These are phyloP conservation scores for Volvox carteri DNA, from an alignment of 163 green algal species.

Conservation along the genomic window DNA sequence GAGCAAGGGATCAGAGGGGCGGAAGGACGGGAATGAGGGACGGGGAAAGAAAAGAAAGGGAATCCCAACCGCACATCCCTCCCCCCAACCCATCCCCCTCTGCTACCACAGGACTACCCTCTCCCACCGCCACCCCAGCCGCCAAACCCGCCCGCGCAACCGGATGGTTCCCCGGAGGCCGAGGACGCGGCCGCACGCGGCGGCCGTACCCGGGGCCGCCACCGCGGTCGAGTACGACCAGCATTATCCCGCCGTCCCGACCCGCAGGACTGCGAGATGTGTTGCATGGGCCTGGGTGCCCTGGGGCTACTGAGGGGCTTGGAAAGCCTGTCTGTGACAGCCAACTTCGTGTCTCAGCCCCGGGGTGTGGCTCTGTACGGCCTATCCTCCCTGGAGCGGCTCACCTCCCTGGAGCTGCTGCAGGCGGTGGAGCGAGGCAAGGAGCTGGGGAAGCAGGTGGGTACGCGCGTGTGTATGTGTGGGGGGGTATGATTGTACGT, in stretches of 20 bases:
- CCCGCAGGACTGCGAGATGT: background rate
- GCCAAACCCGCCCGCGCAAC: no score
- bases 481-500: no score
- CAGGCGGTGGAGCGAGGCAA: background rate
- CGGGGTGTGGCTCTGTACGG: background rate
- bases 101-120: no score
- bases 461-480: background rate
- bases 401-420: slow-evolving; percentile 35
- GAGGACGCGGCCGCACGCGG: no score
- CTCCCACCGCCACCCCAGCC: no score
- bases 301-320: slow-evolving; percentile 14
- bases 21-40: no score
- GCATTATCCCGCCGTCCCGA: background rate
- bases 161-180: no score
- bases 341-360: background rate
- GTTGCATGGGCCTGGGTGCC: background rate
- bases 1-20: background rate
- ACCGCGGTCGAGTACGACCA: no score
- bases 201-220: background rate
- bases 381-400: slow-evolving; percentile 17
- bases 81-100: no score
- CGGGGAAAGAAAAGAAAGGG: no score
- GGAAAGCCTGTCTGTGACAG: slow-evolving; percentile 13
- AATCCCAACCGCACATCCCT: no score
- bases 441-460: background rate